Evolutionary conservation across 371 early-diverging fungal genomes (phyloP), one percentile per base, ranked within the genome.

Genomic region (Entomophthora muscae): DNA sequence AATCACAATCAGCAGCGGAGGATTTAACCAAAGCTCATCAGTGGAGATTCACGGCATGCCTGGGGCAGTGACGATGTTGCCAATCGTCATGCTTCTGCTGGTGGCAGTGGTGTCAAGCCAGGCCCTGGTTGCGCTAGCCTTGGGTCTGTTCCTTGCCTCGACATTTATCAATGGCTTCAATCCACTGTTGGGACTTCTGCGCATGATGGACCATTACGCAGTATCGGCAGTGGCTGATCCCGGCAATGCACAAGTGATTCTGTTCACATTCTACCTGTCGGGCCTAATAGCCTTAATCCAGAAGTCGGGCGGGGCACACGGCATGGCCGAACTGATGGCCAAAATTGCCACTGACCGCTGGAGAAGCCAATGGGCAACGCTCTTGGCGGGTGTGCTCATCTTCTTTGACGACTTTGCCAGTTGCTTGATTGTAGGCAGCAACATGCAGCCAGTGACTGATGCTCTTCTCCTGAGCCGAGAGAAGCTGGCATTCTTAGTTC

Each of bases 371-470:
- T 64, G 57, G 57, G 64, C 57, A 1, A 64, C 64, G 12, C 55
- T 64, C n/a, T 54, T 64, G 10, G 51, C 42, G 28, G 64, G 64
- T 10, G 26, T 56, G 17, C 13, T 57, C 5, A 64, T 64, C 55
- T 64, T 64, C 57, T 64, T 64, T 29, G 64, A 64, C 51, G 64
- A 64, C 32, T 64, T 57, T 26, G 64, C 64, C 42, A 32, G 33
- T 28, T 64, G 64, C 30, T 24, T 64, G 12, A 64, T 57, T 32
- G 64, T 64, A 2, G 64, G 64, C 51, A 26, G 57, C 2, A 64
- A 64, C 42, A 64, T 64, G 64, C 32, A 57, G 21, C 64, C 56
- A 21, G 64, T 64, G 32, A 57, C 64, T 3, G 64, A 64, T 64
- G 22, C 57, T 28, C 29, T 64, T 2, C 28, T 17, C 24, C 17